Evolutionary conservation across 495 filamentous ascomycete species (phyloP).

Genomic region (Pseudoneurospora amorphoporcata): DNA sequence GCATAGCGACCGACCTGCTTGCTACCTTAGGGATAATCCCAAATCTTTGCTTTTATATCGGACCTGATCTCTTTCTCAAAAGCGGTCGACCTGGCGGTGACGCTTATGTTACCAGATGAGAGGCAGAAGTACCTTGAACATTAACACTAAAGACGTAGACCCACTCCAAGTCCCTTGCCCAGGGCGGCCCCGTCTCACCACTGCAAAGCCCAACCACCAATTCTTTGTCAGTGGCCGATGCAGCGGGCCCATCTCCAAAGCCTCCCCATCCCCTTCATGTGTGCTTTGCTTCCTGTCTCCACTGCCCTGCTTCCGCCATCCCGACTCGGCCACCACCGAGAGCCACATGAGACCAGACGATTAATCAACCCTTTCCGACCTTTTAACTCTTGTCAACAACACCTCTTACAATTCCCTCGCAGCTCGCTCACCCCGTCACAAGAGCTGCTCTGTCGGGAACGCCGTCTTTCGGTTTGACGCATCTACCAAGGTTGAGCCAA

Average conservation of each 20-base stretch:
- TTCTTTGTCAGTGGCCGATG: slow-evolving; percentile 9
- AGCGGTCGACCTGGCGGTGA: background rate
- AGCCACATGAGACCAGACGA: background rate
- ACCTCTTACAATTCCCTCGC: background rate
- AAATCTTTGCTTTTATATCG: background rate
- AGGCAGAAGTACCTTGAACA: background rate
- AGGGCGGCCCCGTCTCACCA: slow-evolving; percentile 1
- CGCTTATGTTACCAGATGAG: background rate
- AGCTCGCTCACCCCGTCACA: background rate
- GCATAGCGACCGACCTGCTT: background rate
- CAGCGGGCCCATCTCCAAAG: background rate
- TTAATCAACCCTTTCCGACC: background rate
- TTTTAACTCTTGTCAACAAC: background rate
- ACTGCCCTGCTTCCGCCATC: background rate
- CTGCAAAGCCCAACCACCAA: slow-evolving; percentile 12
- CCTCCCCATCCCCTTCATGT: background rate
- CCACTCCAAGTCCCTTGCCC: background rate
- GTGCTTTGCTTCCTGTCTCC: slow-evolving; percentile 1
- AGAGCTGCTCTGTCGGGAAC: background rate
- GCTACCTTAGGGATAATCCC: background rate
- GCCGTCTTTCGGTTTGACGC: background rate
- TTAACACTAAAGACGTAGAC: background rate
- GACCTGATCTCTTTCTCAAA: background rate
- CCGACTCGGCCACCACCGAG: slow-evolving; percentile 1
- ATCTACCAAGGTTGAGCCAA: background rate